Base-by-base conservation (phyloP, 2,329 filamentous ascomycete genomes). In the Neodidymelliopsis sp. region DNA sequence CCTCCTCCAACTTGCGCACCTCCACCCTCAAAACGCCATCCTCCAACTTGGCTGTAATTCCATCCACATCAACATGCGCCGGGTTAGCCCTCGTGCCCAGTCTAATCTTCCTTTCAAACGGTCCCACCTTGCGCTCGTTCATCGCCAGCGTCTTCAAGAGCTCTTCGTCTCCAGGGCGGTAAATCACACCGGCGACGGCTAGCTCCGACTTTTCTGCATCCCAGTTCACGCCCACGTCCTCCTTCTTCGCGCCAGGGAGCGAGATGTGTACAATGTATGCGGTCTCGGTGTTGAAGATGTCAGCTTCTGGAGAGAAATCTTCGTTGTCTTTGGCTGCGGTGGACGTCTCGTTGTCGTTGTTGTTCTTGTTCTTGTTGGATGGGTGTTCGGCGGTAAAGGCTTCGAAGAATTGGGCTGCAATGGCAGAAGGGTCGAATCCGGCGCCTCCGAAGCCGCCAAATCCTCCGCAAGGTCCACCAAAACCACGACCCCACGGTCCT, bases 171-270 rank as follows among this genome's bases (percentile, higher is more conserved):
- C 84, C 87, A 3, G 86, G 87, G 2, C 89, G 82, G 69, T 91
- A 82, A 7, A 91, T 80, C 0, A 92, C 85, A 40, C 90, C 90
- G 1, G 86, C 81, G 44, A 95, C 76, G 60, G 80, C 83, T 30
- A 95, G 76, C 45, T 82, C 77, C 35, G 79, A 81, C 64, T 83
- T 84, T 49, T 90, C 86, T 0, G 83, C 79, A 59, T 93, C 84
- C 83, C 88, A 95, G 70, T 86, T 86, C 34, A 94, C 83, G 48
- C 82, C 87, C 5, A 94, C 77, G 63, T 94, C 89, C 62, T 90
- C 82, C 73, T 91, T 92, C 74, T 86, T 86, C 2, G 87, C 89
- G 19, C 90, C 90, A 0, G 91, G 89, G 0, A 95, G 79, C 1
- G 89, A 86, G 36, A 84, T 66, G 70, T 94, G 89, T 7, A 94